Conservation (phyloP, 768 basidiomycete species). For the Leccinum subgranulosum region DNA sequence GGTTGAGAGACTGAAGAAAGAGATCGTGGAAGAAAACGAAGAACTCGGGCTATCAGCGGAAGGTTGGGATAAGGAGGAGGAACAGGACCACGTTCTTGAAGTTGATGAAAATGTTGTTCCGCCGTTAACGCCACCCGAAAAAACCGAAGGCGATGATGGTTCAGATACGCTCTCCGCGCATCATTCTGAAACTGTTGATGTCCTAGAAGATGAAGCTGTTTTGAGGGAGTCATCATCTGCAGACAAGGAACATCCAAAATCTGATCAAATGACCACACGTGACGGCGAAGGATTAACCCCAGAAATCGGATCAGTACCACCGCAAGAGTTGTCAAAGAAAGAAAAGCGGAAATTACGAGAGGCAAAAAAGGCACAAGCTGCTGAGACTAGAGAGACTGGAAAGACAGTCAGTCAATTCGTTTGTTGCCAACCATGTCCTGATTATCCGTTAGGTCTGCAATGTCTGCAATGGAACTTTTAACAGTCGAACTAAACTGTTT, state of each 20-base stretch:
- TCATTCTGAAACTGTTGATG: not conserved
- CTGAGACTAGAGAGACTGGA: not conserved
- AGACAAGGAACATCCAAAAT: conserved; percentile 2
- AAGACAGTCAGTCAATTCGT: not conserved
- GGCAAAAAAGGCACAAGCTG: conserved; percentile 53
- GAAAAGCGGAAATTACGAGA: conserved; percentile 80
- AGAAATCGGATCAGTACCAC: not conserved
- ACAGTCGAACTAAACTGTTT: conserved; percentile 73
- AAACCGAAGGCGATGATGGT: conserved; percentile 1
- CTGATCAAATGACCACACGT: not conserved
- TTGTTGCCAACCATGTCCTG: conserved; percentile 6
- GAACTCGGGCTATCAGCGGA: conserved; percentile 52
- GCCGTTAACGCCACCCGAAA: conserved; percentile 14
- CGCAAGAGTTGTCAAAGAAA: conserved; percentile 58
- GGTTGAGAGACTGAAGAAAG: conserved; percentile 69
- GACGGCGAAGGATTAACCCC: not conserved
- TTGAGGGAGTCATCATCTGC: conserved; percentile 5
- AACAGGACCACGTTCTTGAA: conserved; percentile 10
- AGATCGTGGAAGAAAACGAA: conserved; percentile 76
- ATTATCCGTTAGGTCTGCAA: conserved; percentile 50
- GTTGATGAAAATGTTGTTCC: conserved; percentile 8
- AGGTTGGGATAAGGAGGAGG: conserved; percentile 26
- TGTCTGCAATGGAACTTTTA: conserved; percentile 60
- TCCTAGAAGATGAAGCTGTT: conserved; percentile 5
- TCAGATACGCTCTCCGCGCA: not conserved